These are phyloP conservation scores for Mucor saturninus DNA, from an alignment of 371 early-diverging fungal genomes.

Conservation along the genomic window DNA sequence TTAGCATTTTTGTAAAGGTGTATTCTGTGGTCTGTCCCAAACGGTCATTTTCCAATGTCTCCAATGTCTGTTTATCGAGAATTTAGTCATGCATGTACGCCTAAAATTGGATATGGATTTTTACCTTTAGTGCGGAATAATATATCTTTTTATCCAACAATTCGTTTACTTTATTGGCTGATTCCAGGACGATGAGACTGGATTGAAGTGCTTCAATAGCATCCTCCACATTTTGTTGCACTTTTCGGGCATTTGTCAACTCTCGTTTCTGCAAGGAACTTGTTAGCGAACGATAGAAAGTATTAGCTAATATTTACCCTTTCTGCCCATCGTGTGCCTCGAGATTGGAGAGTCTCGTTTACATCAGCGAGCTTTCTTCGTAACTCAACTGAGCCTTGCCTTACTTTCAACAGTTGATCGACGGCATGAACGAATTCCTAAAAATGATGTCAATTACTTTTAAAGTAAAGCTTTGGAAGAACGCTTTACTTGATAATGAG, in stretches of 20 bases:
- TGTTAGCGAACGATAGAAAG: not conserved
- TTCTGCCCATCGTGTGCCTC: constrained; percentile 79
- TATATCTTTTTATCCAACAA: constrained; percentile 85
- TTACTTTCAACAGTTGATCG: constrained; percentile 92
- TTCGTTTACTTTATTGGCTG: constrained; percentile 82
- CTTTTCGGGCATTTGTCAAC: constrained; percentile 80
- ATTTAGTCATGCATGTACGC: too few relatives aligned
- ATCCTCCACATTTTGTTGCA: constrained; percentile 86
- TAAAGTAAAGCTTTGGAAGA: not conserved
- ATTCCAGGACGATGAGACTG: constrained; percentile 87
- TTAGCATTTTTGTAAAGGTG: constrained; percentile 82
- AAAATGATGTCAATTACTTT: not conserved
- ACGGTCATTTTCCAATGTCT: constrained; percentile 75
- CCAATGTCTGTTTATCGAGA: constrained; percentile 64
- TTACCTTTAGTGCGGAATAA: constrained; percentile 87
- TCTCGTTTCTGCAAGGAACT: constrained; percentile 81
- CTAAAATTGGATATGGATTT: not conserved
- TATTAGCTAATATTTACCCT: constrained; percentile 57
- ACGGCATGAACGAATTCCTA: constrained; percentile 96
- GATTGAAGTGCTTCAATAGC: constrained; percentile 84
- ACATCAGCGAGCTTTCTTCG: constrained; percentile 85
- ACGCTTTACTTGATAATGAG: constrained; percentile 85
- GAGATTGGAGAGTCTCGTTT: constrained; percentile 80
- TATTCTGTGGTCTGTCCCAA: constrained; percentile 72
- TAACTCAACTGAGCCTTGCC: constrained; percentile 84